Evolutionary conservation across 192 early-diverging fungal species (phyloP).

Genomic region (Spizellomyces punctatus): DNA sequence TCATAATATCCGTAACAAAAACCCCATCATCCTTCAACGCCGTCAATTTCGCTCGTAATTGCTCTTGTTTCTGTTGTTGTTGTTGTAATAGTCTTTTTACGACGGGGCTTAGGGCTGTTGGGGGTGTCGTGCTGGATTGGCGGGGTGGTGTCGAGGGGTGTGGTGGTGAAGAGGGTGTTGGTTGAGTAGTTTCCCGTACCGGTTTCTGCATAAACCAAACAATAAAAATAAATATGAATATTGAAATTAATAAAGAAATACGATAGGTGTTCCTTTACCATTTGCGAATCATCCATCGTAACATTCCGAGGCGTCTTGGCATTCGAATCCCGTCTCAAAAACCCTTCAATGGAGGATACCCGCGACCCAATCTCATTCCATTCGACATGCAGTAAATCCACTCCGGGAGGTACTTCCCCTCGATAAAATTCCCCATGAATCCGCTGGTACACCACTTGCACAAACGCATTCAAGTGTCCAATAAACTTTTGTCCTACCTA

Average conservation of each 20-base stretch:
- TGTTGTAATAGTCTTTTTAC: slow-evolving; percentile 19
- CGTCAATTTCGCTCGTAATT: slow-evolving; percentile 21
- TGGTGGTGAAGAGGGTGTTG: background rate
- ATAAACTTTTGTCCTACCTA: slow-evolving; percentile 22
- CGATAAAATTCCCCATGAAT: slow-evolving; percentile 18
- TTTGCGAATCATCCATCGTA: too few relatives aligned
- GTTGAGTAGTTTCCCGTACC: background rate
- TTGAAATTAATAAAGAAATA: too few relatives aligned
- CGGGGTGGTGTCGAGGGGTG: background rate
- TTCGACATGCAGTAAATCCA: slow-evolving; percentile 4
- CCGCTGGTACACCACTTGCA: slow-evolving; percentile 20
- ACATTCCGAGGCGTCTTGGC: too few relatives aligned
- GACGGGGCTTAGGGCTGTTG: slow-evolving; percentile 12
- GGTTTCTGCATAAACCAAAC: background rate
- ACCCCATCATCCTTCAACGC: slow-evolving; percentile 9
- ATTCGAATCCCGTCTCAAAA: too few relatives aligned
- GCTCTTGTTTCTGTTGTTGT: slow-evolving; percentile 26
- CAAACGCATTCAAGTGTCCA: slow-evolving; percentile 31
- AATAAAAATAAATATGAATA: background rate
- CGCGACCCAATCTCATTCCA: too few relatives aligned
- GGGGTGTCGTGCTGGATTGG: slow-evolving; percentile 9
- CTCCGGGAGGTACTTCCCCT: slow-evolving; percentile 8
- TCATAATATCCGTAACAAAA: slow-evolving; percentile 27
- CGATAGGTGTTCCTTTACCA: too few relatives aligned
- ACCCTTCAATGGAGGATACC: too few relatives aligned